Evolutionary conservation across 495 filamentous ascomycete species (phyloP), one percentile per base, ranked within the genome.

Genomic region (Ramalina intermedia): DNA sequence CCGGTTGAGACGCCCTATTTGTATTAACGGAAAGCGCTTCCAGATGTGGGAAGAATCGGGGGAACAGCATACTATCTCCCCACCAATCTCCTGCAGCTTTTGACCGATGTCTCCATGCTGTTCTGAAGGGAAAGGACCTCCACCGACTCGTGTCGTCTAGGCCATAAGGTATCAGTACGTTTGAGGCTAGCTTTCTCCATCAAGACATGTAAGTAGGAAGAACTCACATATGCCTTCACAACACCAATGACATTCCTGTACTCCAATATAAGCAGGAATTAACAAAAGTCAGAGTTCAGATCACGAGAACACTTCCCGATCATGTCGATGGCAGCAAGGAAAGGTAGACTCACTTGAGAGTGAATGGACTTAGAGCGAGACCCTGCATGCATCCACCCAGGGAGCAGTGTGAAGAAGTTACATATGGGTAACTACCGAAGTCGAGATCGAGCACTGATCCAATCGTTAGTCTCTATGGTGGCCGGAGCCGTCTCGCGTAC

Each of bases 81-180:
- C 64, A 33, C 82, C 82, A 33, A 79, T 63, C 40, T 51, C 49
- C 61, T 85, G 82, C 43, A 85, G 70, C 55, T 76, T 77, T 12
- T 81, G 74, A 53, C 82, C 82, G 39, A 65, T 63, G 41, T 69
- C 71, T 56, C 83, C 84, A 42, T 80, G 60, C 54, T 85, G 79
- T 60, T 95, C 89, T 3, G 82, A 86, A 38, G 86, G 85, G 69
- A 96, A 91, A 6, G 85, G 84, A 6, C 89, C 89, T 17, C 74
- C 79, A 43, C 82, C 83, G 33, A 87, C 84, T 51, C 85, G 79
- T 29, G 75, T 86, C 41, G 78, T 82, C 61, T 76, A 77, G 49
- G 42, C 7, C 29, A 33, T 33, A 9, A 33, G 29, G 29, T 33
- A 20, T 18, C 14, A 41, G 39, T 4, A 23, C 17, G 41, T 16